These are phyloP conservation scores for Rhododendron vialii DNA, from an alignment of 148 eudicot genomes.

Conservation along the genomic window DNA sequence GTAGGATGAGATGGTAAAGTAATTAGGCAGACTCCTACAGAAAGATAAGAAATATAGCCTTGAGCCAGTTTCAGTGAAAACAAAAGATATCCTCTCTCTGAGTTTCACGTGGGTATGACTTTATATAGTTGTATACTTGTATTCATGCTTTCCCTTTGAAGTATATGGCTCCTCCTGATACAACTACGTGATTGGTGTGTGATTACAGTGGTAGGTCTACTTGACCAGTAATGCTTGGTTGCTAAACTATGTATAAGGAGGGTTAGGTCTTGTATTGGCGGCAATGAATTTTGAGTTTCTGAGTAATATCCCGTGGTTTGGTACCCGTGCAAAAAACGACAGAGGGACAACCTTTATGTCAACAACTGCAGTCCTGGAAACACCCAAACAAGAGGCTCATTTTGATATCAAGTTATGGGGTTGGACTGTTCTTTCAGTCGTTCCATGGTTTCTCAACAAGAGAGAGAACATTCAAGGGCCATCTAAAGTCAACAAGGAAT, in stretches of 20 bases:
- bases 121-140: not conserved
- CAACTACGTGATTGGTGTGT: not conserved
- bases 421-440: slow-evolving; percentile 49
- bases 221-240: not conserved
- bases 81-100: not conserved
- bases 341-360: slow-evolving; percentile 23
- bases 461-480: slow-evolving; percentile 49
- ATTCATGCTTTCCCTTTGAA: not conserved
- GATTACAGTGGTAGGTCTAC: slow-evolving; percentile 6
- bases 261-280: slow-evolving; percentile 6
- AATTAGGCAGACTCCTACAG: not conserved
- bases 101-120: not conserved
- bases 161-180: slow-evolving; percentile 1
- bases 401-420: slow-evolving; percentile 43
- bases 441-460: slow-evolving; percentile 60
- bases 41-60: not conserved
- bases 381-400: slow-evolving; percentile 28
- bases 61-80: not conserved
- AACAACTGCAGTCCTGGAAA: slow-evolving; percentile 21
- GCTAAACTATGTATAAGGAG: slow-evolving; percentile 1
- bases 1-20: not conserved
- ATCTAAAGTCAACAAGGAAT: slow-evolving; percentile 52
- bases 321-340: slow-evolving; percentile 28
- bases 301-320: slow-evolving; percentile 35
- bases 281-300: slow-evolving; percentile 42